Percentiles rank a stretch among this genome's conserved stretches.
phyloP scores from a whole-genome alignment of 495 filamentous ascomycete species.

The Antarctomyces pellizariae region DNA sequence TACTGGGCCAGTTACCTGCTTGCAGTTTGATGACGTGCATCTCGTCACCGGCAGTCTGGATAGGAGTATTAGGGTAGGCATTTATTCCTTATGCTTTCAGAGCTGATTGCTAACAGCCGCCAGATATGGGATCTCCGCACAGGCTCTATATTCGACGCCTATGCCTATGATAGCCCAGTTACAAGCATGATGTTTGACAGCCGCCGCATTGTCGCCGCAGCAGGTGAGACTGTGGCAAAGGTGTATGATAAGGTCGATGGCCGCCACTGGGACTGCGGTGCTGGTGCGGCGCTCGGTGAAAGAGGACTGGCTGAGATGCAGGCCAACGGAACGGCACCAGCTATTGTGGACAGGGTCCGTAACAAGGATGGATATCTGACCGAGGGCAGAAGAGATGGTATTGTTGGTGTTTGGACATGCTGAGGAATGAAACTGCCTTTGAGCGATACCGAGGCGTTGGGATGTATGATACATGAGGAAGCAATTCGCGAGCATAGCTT shows the following conservation, averaged over 20 bases:
- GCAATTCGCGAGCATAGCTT: too few species aligned
- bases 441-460: too few species aligned
- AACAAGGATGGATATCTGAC: conserved; percentile 87
- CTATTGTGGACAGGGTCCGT: conserved; percentile 66
- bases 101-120: conserved; percentile 7
- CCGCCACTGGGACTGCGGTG: conserved; percentile 89
- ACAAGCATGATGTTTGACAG: conserved; percentile 97
- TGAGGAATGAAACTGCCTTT: too few species aligned
- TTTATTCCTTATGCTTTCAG: conserved; percentile 1
- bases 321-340: conserved; percentile 26
- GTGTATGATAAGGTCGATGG: conserved; percentile 96
- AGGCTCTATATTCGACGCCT: conserved; percentile 88
- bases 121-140: conserved; percentile 98
- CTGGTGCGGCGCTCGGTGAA: conserved; percentile 43
- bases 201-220: conserved; percentile 74
- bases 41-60: conserved; percentile 87
- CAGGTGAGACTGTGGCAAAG: conserved; percentile 81
- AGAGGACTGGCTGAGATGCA: too few species aligned
- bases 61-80: conserved; percentile 74
- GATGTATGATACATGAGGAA: too few species aligned
- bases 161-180: conserved; percentile 79
- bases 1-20: conserved; percentile 79
- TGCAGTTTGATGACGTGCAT: conserved; percentile 94
- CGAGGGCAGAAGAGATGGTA: conserved; percentile 71
- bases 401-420: conserved; percentile 83